Conservation (phyloP, 768 basidiomycete genomes). For the Macrolepiota fuliginosa region DNA sequence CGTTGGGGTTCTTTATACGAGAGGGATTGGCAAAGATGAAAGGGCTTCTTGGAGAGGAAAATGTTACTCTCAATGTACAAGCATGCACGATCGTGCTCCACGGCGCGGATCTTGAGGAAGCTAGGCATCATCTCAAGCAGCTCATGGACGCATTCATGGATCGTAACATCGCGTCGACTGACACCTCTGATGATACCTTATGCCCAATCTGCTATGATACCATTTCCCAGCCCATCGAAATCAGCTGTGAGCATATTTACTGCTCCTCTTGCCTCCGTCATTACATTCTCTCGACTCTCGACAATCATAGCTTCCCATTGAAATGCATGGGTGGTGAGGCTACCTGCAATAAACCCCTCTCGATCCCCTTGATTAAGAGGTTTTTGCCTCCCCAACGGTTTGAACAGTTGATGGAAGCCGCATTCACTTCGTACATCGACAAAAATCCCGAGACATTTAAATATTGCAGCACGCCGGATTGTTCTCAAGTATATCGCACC, state of each 20-base stretch:
- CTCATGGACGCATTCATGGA: slow-evolving; percentile 31
- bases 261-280: slow-evolving; percentile 48
- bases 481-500: slow-evolving; percentile 59
- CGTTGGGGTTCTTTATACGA: slow-evolving; percentile 49
- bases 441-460: slow-evolving; percentile 53
- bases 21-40: slow-evolving; percentile 48
- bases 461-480: slow-evolving; percentile 74
- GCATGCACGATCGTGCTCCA: slow-evolving; percentile 37
- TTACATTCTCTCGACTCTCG: slow-evolving; percentile 40
- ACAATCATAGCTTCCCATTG: slow-evolving; percentile 53
- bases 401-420: slow-evolving; percentile 47
- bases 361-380: slow-evolving; percentile 49
- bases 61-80: slow-evolving; percentile 42
- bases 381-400: slow-evolving; percentile 51
- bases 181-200: slow-evolving; percentile 5
- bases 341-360: slow-evolving; percentile 48
- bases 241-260: slow-evolving; percentile 49
- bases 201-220: slow-evolving; percentile 59
- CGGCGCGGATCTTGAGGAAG: slow-evolving; percentile 57
- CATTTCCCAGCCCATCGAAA: slow-evolving; percentile 34
- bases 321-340: slow-evolving; percentile 61
- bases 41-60: slow-evolving; percentile 53
- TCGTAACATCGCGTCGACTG: neutral
- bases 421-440: slow-evolving; percentile 54
- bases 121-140: slow-evolving; percentile 41